Evolutionary conservation across 306 rosid genomes (phyloP).

Genomic region (Quercus suber): DNA sequence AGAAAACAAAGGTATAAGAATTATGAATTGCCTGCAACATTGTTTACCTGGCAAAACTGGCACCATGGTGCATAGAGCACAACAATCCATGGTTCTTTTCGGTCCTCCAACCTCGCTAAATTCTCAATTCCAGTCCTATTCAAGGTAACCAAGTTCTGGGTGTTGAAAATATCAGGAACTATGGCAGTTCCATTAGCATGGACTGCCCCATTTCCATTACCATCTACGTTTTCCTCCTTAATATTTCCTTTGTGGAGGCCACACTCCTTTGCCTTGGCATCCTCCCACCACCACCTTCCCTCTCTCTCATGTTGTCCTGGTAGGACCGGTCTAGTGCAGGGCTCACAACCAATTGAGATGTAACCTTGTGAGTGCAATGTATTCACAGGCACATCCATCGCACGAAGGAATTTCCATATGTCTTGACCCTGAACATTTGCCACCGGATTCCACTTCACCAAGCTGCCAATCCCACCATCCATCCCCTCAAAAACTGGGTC

Average conservation of each 20-base stretch:
- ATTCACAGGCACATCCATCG: conserved; percentile 89
- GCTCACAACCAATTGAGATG: conserved; percentile 87
- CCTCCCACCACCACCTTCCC: conserved; percentile 99
- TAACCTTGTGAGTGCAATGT: conserved; percentile 80
- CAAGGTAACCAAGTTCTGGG: conserved; percentile 53
- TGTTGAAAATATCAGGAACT: conserved; percentile 58
- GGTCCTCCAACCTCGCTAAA: conserved; percentile 50
- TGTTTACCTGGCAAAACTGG: conserved; percentile 73
- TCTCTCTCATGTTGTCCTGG: conserved; percentile 99
- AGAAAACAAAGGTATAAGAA: not conserved
- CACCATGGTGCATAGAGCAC: conserved; percentile 97
- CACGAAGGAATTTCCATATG: conserved; percentile 72
- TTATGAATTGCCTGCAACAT: not conserved
- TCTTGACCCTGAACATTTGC: conserved; percentile 68
- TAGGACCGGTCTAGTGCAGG: conserved; percentile 93
- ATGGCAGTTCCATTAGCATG: conserved; percentile 35
- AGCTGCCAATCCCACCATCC: conserved; percentile 81
- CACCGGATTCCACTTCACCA: conserved; percentile 97
- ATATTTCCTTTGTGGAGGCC: conserved; percentile 98
- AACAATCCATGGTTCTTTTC: conserved; percentile 74
- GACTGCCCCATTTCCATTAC: conserved; percentile 44
- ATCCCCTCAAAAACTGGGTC: conserved; percentile 88
- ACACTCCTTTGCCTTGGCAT: conserved; percentile 92
- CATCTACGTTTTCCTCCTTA: conserved; percentile 53
- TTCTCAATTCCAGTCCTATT: conserved; percentile 78